Conservation (phyloP, 345 rosid species). For the Dipteronia sinensis region DNA sequence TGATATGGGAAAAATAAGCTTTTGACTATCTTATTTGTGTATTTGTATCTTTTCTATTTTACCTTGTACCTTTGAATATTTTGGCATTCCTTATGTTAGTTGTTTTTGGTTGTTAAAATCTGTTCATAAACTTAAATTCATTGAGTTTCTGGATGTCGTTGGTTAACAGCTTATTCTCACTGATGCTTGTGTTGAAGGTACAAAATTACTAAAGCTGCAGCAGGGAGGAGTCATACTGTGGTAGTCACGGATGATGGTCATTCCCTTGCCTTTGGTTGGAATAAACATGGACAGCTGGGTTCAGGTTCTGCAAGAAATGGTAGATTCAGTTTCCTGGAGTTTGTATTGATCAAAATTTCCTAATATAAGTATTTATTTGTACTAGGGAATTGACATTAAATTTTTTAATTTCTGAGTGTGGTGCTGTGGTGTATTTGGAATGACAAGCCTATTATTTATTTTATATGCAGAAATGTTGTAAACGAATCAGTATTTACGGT, state of each 20-base stretch:
- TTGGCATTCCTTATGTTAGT: constrained; percentile 2
- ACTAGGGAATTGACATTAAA: not conserved
- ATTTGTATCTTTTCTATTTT: not conserved
- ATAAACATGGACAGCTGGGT: constrained; percentile 95
- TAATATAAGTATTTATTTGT: not conserved
- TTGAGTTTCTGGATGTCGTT: not conserved
- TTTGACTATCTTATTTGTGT: not conserved
- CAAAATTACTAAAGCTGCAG: constrained; percentile 70
- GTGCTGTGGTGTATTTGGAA: not conserved
- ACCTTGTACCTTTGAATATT: not conserved
- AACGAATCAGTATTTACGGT: not conserved
- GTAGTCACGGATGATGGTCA: constrained; percentile 78
- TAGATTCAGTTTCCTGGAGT: constrained; percentile 26
- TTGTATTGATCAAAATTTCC: not conserved
- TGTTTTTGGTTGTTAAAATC: not conserved
- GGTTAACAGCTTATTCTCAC: not conserved
- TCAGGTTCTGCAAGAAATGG: constrained; percentile 80
- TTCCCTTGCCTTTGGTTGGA: constrained; percentile 95
- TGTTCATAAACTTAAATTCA: not conserved
- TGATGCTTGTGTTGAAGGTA: constrained; percentile 45
- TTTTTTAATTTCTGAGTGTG: not conserved
- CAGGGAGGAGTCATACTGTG: constrained; percentile 81
- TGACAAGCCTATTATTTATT: not conserved
- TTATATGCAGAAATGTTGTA: not conserved
- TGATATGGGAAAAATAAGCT: not conserved